Conservation (phyloP, 169 alveolate genomes). For the Perkinsus chesapeaki region DNA sequence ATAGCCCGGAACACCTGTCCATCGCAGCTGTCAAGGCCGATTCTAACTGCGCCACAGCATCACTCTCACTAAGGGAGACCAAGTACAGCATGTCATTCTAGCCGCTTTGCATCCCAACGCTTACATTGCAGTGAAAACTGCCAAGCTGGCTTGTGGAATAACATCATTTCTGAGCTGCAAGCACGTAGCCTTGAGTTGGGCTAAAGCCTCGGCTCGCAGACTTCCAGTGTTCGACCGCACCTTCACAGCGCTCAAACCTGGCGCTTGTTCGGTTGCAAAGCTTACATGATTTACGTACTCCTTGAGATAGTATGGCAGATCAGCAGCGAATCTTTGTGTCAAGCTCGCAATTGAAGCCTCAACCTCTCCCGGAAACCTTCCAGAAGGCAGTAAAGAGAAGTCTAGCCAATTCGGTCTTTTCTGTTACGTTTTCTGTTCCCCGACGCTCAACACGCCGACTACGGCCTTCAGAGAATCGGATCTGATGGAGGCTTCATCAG, state of each 20-base stretch:
- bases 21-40: background rate
- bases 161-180: background rate
- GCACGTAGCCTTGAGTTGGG: background rate
- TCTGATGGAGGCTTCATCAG: background rate
- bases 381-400: no score
- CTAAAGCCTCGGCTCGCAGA: background rate
- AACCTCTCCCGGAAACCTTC: background rate
- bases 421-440: no score
- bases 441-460: background rate
- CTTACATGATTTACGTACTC: background rate
- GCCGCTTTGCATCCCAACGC: background rate
- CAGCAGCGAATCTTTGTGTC: background rate
- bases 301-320: background rate
- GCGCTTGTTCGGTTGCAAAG: background rate
- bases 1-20: background rate
- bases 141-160: background rate
- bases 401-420: no score
- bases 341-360: background rate
- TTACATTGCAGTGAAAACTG: background rate
- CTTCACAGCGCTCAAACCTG: background rate
- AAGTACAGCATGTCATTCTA: background rate
- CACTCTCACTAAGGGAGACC: background rate
- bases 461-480: background rate
- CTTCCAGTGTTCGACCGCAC: background rate
- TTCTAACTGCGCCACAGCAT: background rate